phyloP scores from a whole-genome alignment of 2,329 filamentous ascomycete genomes.

The Phoma sp. region DNA sequence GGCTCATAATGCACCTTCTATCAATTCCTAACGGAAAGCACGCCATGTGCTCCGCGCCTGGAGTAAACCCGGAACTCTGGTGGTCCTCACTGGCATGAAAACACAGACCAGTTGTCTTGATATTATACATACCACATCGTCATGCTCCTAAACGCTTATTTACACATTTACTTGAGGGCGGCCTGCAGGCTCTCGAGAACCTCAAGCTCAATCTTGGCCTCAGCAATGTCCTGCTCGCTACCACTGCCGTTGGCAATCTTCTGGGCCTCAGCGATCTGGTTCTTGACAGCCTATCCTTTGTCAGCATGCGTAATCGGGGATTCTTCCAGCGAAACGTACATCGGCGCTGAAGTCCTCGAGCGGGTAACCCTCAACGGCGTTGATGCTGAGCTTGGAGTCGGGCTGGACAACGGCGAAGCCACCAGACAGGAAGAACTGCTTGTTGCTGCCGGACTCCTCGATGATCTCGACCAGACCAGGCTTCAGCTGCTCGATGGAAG shows the following conservation, averaged over 20 bases:
- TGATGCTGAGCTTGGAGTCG: conserved; percentile 94
- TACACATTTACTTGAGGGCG: conserved; percentile 75
- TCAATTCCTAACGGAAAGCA: conserved; percentile 39
- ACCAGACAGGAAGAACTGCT: conserved; percentile 98
- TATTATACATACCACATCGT: conserved; percentile 45
- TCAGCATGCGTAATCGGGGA: conserved; percentile 20
- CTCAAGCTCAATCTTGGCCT: conserved; percentile 99
- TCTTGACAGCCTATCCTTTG: conserved; percentile 69
- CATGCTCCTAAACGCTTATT: conserved; percentile 43
- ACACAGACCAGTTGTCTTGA: conserved; percentile 15
- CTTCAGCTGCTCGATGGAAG: conserved; percentile 98
- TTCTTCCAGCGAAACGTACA: conserved; percentile 43
- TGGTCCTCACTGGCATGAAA: conserved; percentile 9
- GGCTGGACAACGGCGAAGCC: conserved; percentile 98
- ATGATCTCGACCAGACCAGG: conserved; percentile 93
- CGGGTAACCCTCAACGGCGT: conserved; percentile 93
- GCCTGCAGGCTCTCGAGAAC: conserved; percentile 85
- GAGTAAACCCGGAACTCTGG: background rate
- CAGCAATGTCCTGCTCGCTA: conserved; percentile 95
- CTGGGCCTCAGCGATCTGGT: conserved; percentile 92
- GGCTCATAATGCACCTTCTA: conserved; percentile 43
- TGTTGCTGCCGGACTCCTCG: conserved; percentile 86
- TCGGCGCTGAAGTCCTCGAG: conserved; percentile 96
- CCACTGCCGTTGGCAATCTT: conserved; percentile 90
- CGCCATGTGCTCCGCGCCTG: conserved; percentile 31